phyloP scores from a whole-genome alignment of 371 early-diverging fungal species.

The Dichotomocladium elegans region DNA sequence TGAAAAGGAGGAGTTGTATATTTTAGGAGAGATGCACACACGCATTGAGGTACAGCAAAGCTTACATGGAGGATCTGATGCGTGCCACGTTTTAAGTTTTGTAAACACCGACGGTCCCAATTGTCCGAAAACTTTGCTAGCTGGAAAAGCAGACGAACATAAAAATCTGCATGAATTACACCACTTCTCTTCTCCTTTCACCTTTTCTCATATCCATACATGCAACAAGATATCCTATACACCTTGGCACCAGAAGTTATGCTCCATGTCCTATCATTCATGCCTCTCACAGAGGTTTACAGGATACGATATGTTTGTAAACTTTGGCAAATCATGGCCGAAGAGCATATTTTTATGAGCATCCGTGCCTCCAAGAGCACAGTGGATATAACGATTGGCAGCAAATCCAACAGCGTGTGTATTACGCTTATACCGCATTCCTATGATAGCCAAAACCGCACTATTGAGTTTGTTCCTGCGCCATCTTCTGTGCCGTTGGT shows the following conservation, averaged over 20 bases:
- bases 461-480: constrained; percentile 36
- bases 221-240: neutral
- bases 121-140: neutral
- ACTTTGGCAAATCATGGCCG: constrained; percentile 20
- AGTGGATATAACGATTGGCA: constrained; percentile 27
- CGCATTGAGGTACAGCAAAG: too few species aligned
- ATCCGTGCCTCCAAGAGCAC: constrained; percentile 16
- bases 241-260: constrained; percentile 35
- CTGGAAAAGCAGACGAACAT: neutral
- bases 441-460: constrained; percentile 29
- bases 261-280: constrained; percentile 25
- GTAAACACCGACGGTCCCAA: too few species aligned
- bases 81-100: too few species aligned
- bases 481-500: neutral
- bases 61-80: too few species aligned
- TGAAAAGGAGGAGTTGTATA: too few species aligned
- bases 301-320: constrained; percentile 24
- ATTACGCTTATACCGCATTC: constrained; percentile 18
- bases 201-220: neutral
- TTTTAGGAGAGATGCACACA: too few species aligned
- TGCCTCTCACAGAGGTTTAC: constrained; percentile 32
- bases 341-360: constrained; percentile 28
- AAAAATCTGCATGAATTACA: neutral
- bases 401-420: constrained; percentile 1
- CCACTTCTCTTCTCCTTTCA: neutral